Evolutionary conservation across 495 filamentous ascomycete genomes (phyloP).

Genomic region (Trypethelium eluteriae): DNA sequence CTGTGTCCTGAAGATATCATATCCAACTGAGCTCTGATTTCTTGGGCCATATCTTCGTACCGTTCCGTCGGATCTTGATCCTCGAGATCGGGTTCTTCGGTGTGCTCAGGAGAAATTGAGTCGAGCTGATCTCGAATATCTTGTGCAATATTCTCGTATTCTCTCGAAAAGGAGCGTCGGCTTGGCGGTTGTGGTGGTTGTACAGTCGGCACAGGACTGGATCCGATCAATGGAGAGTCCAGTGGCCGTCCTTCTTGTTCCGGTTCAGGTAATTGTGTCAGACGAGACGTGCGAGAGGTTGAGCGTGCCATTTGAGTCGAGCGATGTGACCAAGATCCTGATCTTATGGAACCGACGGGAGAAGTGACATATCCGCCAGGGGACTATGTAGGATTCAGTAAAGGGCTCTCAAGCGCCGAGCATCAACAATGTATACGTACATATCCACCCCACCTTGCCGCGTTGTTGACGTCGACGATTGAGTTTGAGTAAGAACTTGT

Average conservation of each 20-base stretch:
- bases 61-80: conserved; percentile 9
- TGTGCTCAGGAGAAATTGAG: conserved; percentile 3
- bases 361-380: conserved; percentile 35
- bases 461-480: conserved; percentile 57
- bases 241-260: conserved; percentile 40
- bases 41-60: conserved; percentile 1
- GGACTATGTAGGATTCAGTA: conserved; percentile 33
- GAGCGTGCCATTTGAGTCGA: conserved; percentile 16
- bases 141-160: conserved; percentile 28
- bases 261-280: conserved; percentile 48
- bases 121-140: conserved; percentile 25
- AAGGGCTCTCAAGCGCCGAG: background rate
- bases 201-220: background rate
- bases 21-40: background rate
- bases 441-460: conserved; percentile 62
- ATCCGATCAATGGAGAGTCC: conserved; percentile 29
- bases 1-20: background rate
- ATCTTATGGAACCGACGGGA: conserved; percentile 20
- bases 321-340: conserved; percentile 18
- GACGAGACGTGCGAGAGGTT: conserved; percentile 31
- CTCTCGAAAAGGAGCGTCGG: conserved; percentile 17
- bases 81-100: background rate
- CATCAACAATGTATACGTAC: background rate
- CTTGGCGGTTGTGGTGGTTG: background rate
- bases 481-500: conserved; percentile 52